Evolutionary conservation across 768 basidiomycete species (phyloP).

Genomic region (Mycena polygramma): DNA sequence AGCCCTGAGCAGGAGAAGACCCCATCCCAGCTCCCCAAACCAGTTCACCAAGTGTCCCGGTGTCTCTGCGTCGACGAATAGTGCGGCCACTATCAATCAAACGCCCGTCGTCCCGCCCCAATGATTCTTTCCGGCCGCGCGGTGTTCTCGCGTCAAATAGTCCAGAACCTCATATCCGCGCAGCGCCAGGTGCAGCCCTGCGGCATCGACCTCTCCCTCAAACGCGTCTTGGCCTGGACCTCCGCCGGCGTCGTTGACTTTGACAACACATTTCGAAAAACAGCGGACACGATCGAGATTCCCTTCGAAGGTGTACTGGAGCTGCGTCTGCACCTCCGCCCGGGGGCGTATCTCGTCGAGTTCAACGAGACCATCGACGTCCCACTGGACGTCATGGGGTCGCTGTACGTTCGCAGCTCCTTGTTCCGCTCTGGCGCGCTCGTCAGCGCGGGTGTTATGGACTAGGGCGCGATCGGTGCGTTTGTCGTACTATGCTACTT

Average conservation of each 20-base stretch:
- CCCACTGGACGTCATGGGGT: conserved; percentile 36
- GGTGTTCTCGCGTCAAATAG: conserved; percentile 20
- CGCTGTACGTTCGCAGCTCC: conserved; percentile 37
- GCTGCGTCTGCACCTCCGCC: conserved; percentile 8
- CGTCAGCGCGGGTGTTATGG: conserved; percentile 33
- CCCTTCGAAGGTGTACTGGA: conserved; percentile 22
- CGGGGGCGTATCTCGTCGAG: conserved; percentile 38
- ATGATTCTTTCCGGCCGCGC: conserved; percentile 17
- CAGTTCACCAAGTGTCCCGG: too few species aligned
- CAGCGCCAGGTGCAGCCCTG: conserved; percentile 36
- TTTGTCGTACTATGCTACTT: not conserved
- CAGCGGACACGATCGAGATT: conserved; percentile 27
- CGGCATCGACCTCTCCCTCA: conserved; percentile 30
- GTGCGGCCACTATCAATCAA: too few species aligned
- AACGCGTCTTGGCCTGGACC: conserved; percentile 32
- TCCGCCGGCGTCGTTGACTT: conserved; percentile 33
- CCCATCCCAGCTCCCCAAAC: too few species aligned
- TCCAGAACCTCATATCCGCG: conserved; percentile 15
- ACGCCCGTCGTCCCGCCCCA: too few species aligned
- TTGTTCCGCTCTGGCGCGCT: conserved; percentile 36
- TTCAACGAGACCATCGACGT: conserved; percentile 39
- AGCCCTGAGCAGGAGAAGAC: too few species aligned
- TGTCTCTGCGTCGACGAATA: too few species aligned
- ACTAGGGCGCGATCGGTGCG: not conserved
- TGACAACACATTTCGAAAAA: conserved; percentile 32